Conservation (phyloP, 2,329 filamentous ascomycete species). For the Penicillium sp. region DNA sequence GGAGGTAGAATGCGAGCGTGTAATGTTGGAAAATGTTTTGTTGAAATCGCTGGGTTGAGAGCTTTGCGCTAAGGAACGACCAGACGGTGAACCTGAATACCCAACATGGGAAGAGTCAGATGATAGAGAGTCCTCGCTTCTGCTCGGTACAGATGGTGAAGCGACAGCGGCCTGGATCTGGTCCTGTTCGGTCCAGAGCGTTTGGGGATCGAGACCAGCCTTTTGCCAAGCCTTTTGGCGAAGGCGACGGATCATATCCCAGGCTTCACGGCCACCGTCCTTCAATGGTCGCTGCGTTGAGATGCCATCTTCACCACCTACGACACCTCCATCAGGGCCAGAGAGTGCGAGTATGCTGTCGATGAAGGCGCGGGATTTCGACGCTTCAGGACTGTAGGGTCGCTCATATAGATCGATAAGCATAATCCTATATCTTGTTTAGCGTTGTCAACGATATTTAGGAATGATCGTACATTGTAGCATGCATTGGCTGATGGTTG, state of each 20-base stretch:
- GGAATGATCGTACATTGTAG: slow-evolving; percentile 35
- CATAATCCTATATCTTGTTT: slow-evolving; percentile 40
- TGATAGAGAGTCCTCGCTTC: slow-evolving; percentile 11
- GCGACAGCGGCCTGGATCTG: slow-evolving; percentile 40
- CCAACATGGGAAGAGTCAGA: slow-evolving; percentile 7
- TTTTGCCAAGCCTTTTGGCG: slow-evolving; percentile 49
- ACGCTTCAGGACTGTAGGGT: slow-evolving; percentile 45
- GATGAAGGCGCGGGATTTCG: slow-evolving; percentile 45
- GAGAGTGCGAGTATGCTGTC: slow-evolving; percentile 47
- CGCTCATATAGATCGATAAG: slow-evolving; percentile 49
- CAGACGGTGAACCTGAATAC: slow-evolving; percentile 4
- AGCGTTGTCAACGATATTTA: background rate
- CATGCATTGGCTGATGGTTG: slow-evolving; percentile 46
- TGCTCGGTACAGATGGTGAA: slow-evolving; percentile 16
- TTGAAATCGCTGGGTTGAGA: slow-evolving; percentile 32
- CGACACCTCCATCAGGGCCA: slow-evolving; percentile 45
- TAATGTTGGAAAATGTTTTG: slow-evolving; percentile 37
- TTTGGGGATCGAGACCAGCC: slow-evolving; percentile 45
- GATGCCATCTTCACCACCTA: slow-evolving; percentile 45
- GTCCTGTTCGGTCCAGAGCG: slow-evolving; percentile 47
- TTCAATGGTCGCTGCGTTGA: slow-evolving; percentile 44
- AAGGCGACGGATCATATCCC: slow-evolving; percentile 48
- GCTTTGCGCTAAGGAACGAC: slow-evolving; percentile 8
- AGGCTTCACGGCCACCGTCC: slow-evolving; percentile 48
- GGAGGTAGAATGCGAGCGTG: slow-evolving; percentile 30